Evolutionary conservation across 2,329 filamentous ascomycete species (phyloP), one percentile per base, ranked within the genome.

Genomic region (Ambrosiella beaveri): DNA sequence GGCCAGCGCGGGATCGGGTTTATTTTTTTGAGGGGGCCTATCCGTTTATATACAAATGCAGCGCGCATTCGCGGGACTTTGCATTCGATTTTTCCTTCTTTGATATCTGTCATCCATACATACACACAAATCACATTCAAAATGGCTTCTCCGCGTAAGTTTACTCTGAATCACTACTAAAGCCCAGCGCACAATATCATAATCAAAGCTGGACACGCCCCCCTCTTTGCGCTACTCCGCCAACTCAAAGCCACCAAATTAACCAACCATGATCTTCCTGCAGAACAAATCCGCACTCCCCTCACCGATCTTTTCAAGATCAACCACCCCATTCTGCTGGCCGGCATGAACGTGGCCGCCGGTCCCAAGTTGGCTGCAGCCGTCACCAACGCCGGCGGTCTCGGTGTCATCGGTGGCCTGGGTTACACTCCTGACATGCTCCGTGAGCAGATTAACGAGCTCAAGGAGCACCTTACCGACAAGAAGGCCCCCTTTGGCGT

Each of bases 291-390:
- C 72, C 87, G 87, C 68, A 98, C 93, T 57, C 83, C 87, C 64
- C 77, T 90, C 67, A 98, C 93, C 65, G 91, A 97, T 80, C 86
- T 97, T 63, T 86, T 98, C 74, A 87, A 88, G 78, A 97, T 98
- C 80, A 88, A 95, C 71, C 93, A 98, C 74, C 93, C 93, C 60
- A 77, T 98, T 69, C 76, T 98, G 67, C 84, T 98, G 62, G 93
- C 93, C 65, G 93, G 93, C 71, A 98, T 98, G 93, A 97, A 98
- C 78, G 93, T 97, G 63, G 93, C 93, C 59, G 93, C 93, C 61
- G 93, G 93, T 55, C 93, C 93, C 58, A 94, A 89, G 78, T 84
- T 98, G 67, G 93, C 93, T 57, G 93, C 93, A 39, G 93, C 93
- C 47, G 93, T 98, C 65, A 94, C 91, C 65, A 96, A 98, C 72